A percentile compares a stretch with the other conserved stretches of the same genome.
phyloP scores from a whole-genome alignment of 179 eudicot genomes.

The Drosera spatulata region DNA sequence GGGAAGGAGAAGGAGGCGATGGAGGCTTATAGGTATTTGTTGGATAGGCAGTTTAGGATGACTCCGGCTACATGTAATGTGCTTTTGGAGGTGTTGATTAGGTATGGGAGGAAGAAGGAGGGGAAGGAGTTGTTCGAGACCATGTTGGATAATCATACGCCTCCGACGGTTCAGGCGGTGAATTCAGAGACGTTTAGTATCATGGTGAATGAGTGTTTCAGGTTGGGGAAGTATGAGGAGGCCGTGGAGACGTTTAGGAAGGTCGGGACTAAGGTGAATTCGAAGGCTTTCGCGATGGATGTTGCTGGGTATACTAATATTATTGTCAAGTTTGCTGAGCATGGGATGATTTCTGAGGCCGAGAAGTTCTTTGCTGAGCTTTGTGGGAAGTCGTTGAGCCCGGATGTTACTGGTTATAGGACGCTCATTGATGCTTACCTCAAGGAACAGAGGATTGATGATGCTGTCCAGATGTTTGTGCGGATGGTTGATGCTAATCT shows the following conservation, averaged over 20 bases:
- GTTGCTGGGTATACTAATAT: slow-evolving; percentile 78
- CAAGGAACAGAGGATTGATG: slow-evolving; percentile 56
- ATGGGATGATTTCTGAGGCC: slow-evolving; percentile 70
- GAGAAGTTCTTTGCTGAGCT: slow-evolving; percentile 59
- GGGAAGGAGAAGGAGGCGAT: slow-evolving; percentile 78
- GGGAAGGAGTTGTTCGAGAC: slow-evolving; percentile 67
- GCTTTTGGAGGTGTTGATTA: slow-evolving; percentile 55
- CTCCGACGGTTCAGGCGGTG: slow-evolving; percentile 81
- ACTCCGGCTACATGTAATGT: slow-evolving; percentile 84
- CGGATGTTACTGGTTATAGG: slow-evolving; percentile 69
- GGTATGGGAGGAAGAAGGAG: slow-evolving; percentile 54
- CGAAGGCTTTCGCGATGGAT: slow-evolving; percentile 88
- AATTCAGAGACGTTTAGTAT: slow-evolving; percentile 70
- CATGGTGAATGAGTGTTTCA: slow-evolving; percentile 80
- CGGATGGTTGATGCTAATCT: slow-evolving; percentile 68
- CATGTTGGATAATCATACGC: slow-evolving; percentile 80
- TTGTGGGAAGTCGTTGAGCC: slow-evolving; percentile 56
- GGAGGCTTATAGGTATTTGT: slow-evolving; percentile 56
- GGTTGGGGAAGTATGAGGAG: slow-evolving; percentile 51
- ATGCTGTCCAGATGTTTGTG: slow-evolving; percentile 47
- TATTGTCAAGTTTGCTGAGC: slow-evolving; percentile 54
- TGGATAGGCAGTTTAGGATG: slow-evolving; percentile 62
- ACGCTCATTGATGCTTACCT: slow-evolving; percentile 69
- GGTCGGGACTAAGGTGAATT: slow-evolving; percentile 53
- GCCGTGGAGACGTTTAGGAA: slow-evolving; percentile 62